These are phyloP conservation scores for Phytophthora capsici DNA, from an alignment of 352 stramenopile genomes.

Conservation along the genomic window DNA sequence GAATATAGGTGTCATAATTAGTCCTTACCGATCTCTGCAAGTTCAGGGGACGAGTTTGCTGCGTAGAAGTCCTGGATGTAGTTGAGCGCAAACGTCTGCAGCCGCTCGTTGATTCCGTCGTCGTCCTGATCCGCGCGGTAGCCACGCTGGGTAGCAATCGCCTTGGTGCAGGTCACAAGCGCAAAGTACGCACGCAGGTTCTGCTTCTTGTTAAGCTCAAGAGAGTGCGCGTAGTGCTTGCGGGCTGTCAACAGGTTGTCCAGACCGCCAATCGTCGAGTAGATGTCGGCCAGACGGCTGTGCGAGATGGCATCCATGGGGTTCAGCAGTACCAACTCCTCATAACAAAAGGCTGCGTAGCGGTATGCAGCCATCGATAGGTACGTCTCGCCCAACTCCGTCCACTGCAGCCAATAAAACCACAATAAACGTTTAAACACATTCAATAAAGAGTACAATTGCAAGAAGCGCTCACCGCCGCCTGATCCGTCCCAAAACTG, in stretches of 20 bases:
- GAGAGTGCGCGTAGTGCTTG: conserved; percentile 76
- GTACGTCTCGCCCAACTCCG: conserved; percentile 68
- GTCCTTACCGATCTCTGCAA: conserved; percentile 50
- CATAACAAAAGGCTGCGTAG: conserved; percentile 77
- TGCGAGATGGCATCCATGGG: conserved; percentile 72
- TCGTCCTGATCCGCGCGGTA: conserved; percentile 61
- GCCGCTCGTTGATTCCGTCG: conserved; percentile 58
- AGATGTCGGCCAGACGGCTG: conserved; percentile 69
- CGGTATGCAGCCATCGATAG: conserved; percentile 55
- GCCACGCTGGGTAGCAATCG: conserved; percentile 50
- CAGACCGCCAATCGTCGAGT: conserved; percentile 66
- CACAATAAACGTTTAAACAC: conserved; percentile 8
- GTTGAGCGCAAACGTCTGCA: conserved; percentile 57
- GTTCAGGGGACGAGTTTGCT: conserved; percentile 40
- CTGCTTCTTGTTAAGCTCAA: conserved; percentile 70
- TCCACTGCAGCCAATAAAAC: conserved; percentile 47
- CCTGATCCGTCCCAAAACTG: conserved; percentile 64
- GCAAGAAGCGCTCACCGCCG: conserved; percentile 39
- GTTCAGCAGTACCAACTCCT: conserved; percentile 76
- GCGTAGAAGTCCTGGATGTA: conserved; percentile 52
- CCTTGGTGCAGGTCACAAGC: conserved; percentile 61
- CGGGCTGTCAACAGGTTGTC: conserved; percentile 65
- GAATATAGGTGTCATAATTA: neutral
- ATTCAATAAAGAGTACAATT: neutral
- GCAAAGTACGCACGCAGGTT: conserved; percentile 63